Evolutionary conservation across 345 rosid species (phyloP).

Genomic region (Citrus glauca): DNA sequence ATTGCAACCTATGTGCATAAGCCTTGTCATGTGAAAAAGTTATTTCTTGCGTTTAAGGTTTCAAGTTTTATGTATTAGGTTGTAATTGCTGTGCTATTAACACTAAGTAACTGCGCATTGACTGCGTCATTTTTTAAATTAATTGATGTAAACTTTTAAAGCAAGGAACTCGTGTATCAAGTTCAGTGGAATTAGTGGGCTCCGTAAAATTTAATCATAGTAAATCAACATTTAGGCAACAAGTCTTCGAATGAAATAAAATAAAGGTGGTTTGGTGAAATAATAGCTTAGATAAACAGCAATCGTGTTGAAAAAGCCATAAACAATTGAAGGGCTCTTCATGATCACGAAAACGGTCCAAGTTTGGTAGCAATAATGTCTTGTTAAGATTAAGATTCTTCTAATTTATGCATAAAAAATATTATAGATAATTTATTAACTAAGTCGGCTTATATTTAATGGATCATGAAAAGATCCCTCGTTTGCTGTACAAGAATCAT

Average conservation of each 20-base stretch:
- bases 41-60: not conserved
- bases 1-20: too few relatives aligned
- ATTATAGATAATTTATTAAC: too few relatives aligned
- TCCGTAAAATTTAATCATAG: not conserved
- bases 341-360: not conserved
- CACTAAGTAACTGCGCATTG: not conserved
- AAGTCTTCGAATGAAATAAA: not conserved
- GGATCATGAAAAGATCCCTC: too few relatives aligned
- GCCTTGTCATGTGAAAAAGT: too few relatives aligned
- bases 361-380: not conserved
- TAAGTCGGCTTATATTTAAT: not conserved
- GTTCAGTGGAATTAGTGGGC: not conserved
- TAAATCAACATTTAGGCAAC: not conserved
- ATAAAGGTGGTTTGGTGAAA: not conserved
- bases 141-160: not conserved
- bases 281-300: not conserved
- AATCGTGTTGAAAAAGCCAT: not conserved
- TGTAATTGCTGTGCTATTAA: not conserved
- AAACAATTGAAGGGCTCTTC: not conserved
- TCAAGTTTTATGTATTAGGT: not conserved
- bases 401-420: not conserved
- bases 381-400: not conserved
- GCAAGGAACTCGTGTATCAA: not conserved
- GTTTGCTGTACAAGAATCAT: not conserved
- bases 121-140: not conserved